phyloP scores from a whole-genome alignment of 2,329 filamentous ascomycete species.

The Tolypocladium pustulatum region DNA sequence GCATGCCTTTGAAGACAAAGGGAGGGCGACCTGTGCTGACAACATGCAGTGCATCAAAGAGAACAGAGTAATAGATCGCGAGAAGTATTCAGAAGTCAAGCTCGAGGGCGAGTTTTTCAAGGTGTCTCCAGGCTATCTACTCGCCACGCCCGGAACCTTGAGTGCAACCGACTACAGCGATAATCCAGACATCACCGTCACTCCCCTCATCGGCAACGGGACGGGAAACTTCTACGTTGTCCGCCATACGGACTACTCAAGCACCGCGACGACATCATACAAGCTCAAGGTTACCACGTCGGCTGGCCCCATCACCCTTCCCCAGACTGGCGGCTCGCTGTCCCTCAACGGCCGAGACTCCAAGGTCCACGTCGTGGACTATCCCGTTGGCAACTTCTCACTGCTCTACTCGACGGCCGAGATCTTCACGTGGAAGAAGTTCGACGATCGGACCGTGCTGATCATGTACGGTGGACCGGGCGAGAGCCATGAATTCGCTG shows the following conservation, averaged over 20 bases:
- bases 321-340: conserved; percentile 45
- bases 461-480: conserved; percentile 53
- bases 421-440: conserved; percentile 59
- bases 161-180: conserved; percentile 41
- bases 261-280: conserved; percentile 46
- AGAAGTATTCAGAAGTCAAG: conserved; percentile 75
- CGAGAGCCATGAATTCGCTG: conserved; percentile 53
- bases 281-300: conserved; percentile 51
- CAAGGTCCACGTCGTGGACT: conserved; percentile 58
- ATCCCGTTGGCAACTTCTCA: conserved; percentile 46
- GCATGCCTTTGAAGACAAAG: conserved; percentile 5
- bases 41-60: conserved; percentile 45
- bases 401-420: conserved; percentile 61
- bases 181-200: conserved; percentile 44
- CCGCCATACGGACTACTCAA: conserved; percentile 57
- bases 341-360: conserved; percentile 54
- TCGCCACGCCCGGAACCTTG: conserved; percentile 40
- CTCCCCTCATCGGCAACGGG: conserved; percentile 45
- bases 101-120: conserved; percentile 66
- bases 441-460: conserved; percentile 46
- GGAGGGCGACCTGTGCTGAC: background rate
- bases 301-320: conserved; percentile 45
- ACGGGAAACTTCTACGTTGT: conserved; percentile 55
- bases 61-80: conserved; percentile 54
- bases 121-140: conserved; percentile 59